A percentile compares a stretch with the other conserved stretches of the same genome.
Conservation (phyloP, 345 rosid species). For the Moricandia arvensis region DNA sequence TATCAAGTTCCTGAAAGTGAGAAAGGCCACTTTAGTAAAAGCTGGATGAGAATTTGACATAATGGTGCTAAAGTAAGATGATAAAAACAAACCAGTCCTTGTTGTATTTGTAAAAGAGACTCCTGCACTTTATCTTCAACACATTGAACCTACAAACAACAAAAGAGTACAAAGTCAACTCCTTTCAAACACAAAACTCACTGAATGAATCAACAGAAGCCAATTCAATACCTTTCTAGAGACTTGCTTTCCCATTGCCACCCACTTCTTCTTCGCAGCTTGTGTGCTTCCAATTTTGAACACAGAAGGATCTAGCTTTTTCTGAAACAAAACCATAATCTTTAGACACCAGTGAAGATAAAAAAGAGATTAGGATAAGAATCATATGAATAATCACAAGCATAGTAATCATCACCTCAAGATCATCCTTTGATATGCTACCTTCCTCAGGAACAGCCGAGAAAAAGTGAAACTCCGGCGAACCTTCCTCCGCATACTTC, state of each 20-base stretch:
- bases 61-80: neutral
- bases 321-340: slow-evolving; percentile 44
- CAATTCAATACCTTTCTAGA: slow-evolving; percentile 66
- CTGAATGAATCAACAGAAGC: neutral
- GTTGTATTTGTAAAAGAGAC: slow-evolving; percentile 52
- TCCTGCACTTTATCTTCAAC: slow-evolving; percentile 77
- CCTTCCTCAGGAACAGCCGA: slow-evolving; percentile 64
- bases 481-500: slow-evolving; percentile 65
- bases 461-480: slow-evolving; percentile 84
- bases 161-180: neutral
- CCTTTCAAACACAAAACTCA: neutral
- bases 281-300: slow-evolving; percentile 77
- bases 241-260: slow-evolving; percentile 80
- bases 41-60: neutral
- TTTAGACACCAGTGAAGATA: neutral
- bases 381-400: neutral
- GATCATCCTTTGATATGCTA: slow-evolving; percentile 49
- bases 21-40: neutral
- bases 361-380: neutral
- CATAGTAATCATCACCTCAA: slow-evolving; percentile 53
- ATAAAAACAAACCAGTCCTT: slow-evolving; percentile 53
- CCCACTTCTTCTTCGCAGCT: slow-evolving; percentile 87
- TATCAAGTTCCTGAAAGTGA: slow-evolving; percentile 50
- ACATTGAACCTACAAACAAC: slow-evolving; percentile 62
- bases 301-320: slow-evolving; percentile 56